Percentiles rank a stretch among this genome's conserved stretches.
phyloP scores from a whole-genome alignment of 106 monocot species.

The Dendrobium chrysotoxum region DNA sequence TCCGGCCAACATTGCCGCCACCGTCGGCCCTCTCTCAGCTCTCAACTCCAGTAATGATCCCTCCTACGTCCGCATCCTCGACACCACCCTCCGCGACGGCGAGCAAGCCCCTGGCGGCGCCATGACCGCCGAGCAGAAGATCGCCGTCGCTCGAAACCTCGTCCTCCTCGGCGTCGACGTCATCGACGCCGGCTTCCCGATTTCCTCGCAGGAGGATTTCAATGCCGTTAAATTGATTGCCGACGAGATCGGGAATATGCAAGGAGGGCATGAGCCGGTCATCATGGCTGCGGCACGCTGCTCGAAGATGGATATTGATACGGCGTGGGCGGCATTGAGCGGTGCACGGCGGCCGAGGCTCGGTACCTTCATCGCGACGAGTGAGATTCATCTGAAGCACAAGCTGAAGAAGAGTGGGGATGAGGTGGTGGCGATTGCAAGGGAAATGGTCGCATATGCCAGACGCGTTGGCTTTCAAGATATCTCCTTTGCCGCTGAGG shows the following conservation, averaged over 20 bases:
- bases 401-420: constrained; percentile 50
- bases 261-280: constrained; percentile 30
- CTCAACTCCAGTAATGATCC: constrained; percentile 42
- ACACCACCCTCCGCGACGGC: not conserved
- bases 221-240: constrained; percentile 40
- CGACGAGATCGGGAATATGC: constrained; percentile 31
- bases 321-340: constrained; percentile 49
- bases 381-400: constrained; percentile 48
- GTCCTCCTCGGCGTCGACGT: constrained; percentile 46
- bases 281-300: constrained; percentile 40
- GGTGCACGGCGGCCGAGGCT: constrained; percentile 33
- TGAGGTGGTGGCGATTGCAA: constrained; percentile 40
- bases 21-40: constrained; percentile 21
- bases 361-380: constrained; percentile 45
- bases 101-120: constrained; percentile 64
- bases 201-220: constrained; percentile 44
- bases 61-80: constrained; percentile 28
- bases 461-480: constrained; percentile 44
- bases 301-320: constrained; percentile 37
- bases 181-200: constrained; percentile 58
- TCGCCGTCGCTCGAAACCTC: constrained; percentile 44
- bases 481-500: constrained; percentile 43
- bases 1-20: not conserved
- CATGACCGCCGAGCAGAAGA: constrained; percentile 50
- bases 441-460: constrained; percentile 49